These are phyloP conservation scores for Boletus rufocinnamomeus DNA, from an alignment of 768 basidiomycete species.

Conservation along the genomic window DNA sequence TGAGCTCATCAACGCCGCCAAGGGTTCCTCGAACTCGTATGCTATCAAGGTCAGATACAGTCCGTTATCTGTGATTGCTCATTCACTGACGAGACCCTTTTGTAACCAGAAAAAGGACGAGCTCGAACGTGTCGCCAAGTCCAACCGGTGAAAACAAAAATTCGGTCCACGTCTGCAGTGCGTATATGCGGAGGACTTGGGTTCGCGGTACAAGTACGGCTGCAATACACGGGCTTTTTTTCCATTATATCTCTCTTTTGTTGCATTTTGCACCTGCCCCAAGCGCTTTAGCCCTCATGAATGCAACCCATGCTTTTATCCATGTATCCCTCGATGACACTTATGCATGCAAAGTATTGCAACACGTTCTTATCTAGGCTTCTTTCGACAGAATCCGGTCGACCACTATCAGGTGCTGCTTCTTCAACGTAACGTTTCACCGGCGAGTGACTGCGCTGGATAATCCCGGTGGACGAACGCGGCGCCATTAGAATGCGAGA, in stretches of 20 bases:
- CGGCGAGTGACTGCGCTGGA: not conserved
- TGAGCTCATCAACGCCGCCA: conserved; percentile 99
- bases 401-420: not conserved
- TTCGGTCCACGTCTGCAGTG: not conserved
- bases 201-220: conserved; percentile 24
- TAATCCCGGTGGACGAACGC: not conserved
- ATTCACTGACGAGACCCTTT: not conserved
- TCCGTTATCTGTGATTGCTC: not conserved
- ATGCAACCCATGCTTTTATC: conserved; percentile 28
- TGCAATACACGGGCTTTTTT: conserved; percentile 26
- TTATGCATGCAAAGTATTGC: conserved; percentile 9
- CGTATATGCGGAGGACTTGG: conserved; percentile 8
- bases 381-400: not conserved
- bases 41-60: conserved; percentile 83
- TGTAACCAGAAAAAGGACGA: conserved; percentile 91
- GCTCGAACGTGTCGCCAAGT: conserved; percentile 99
- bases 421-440: not conserved
- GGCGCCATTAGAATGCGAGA: not conserved
- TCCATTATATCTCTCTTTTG: conserved; percentile 7
- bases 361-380: conserved; percentile 9
- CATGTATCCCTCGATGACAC: conserved; percentile 21
- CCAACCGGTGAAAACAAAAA: conserved; percentile 93
- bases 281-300: conserved; percentile 21
- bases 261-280: conserved; percentile 14
- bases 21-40: conserved; percentile 99